Evolutionary conservation across 208 protist genomes (phyloP).

Genomic region (Eutreptiella sp.): DNA sequence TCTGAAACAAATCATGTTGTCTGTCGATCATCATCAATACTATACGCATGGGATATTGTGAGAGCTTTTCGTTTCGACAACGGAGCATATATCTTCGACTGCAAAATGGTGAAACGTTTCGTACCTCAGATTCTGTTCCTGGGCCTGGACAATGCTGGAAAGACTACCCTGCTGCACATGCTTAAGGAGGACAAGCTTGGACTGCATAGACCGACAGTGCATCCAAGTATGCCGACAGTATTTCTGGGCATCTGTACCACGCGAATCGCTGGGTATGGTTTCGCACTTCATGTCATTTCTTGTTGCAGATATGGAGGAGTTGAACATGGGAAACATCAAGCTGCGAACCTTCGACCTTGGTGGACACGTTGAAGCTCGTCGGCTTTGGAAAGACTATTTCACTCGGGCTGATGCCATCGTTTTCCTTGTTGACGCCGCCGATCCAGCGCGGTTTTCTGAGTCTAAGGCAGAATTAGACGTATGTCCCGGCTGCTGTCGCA

Average conservation of each 20-base stretch:
- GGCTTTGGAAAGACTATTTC: slow-evolving; percentile 98
- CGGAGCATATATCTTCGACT: too few species aligned
- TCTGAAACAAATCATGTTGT: too few species aligned
- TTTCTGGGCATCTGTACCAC: too few species aligned
- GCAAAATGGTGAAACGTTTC: too few species aligned
- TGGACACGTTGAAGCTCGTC: slow-evolving; percentile 92
- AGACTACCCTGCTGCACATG: slow-evolving; percentile 98
- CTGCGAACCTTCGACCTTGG: slow-evolving; percentile 99
- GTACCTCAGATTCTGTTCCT: slow-evolving; percentile 99
- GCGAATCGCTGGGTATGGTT: not conserved
- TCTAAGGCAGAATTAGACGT: slow-evolving; percentile 91
- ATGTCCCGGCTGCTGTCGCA: slow-evolving; percentile 23
- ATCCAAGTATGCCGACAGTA: slow-evolving; percentile 73
- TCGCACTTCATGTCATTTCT: not conserved
- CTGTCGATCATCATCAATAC: too few species aligned
- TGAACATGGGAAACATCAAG: slow-evolving; percentile 95
- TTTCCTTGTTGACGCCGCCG: slow-evolving; percentile 96
- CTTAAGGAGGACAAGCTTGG: slow-evolving; percentile 72
- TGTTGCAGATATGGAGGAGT: slow-evolving; percentile 81
- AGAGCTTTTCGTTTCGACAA: slow-evolving; percentile 74
- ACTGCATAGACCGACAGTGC: slow-evolving; percentile 61
- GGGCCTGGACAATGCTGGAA: slow-evolving; percentile 99
- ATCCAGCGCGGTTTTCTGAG: slow-evolving; percentile 90
- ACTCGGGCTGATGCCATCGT: slow-evolving; percentile 97
- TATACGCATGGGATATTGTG: slow-evolving; percentile 41